A percentile compares a stretch with the other conserved stretches of the same genome.
These are phyloP conservation scores for Oldenlandia corymbosa DNA, from an alignment of 257 asterid species.

Conservation along the genomic window DNA sequence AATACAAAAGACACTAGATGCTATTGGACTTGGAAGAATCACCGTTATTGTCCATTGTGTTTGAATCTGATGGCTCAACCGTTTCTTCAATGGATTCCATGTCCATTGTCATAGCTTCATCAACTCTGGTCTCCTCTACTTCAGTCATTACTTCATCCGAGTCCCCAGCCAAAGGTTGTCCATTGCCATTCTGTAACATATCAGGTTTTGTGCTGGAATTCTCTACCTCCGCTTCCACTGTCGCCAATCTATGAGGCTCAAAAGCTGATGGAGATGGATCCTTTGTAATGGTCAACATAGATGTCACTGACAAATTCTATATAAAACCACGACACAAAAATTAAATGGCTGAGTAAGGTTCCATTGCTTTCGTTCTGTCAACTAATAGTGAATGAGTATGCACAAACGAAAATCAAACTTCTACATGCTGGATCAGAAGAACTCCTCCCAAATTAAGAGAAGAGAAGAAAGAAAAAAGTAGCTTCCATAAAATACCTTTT, in stretches of 20 bases:
- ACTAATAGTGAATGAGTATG: too few relatives aligned
- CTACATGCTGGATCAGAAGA: too few relatives aligned
- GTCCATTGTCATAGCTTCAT: constrained; percentile 54
- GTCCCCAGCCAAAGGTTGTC: constrained; percentile 39
- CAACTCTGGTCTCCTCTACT: constrained; percentile 55
- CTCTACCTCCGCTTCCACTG: constrained; percentile 32
- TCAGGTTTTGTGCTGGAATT: constrained; percentile 20
- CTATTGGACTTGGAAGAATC: constrained; percentile 30
- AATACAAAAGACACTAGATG: too few relatives aligned
- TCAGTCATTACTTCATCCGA: constrained; percentile 80
- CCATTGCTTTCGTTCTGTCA: too few relatives aligned
- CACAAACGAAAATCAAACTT: too few relatives aligned
- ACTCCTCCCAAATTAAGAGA: background rate
- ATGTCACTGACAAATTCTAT: constrained; percentile 80
- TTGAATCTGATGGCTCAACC: constrained; percentile 50
- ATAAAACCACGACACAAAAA: background rate
- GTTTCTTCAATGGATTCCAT: constrained; percentile 61
- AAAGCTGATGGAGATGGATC: constrained; percentile 35
- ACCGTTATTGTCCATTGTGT: constrained; percentile 40
- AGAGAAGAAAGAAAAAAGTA: background rate
- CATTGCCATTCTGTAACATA: constrained; percentile 48
- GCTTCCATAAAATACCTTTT: constrained; percentile 55
- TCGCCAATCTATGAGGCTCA: constrained; percentile 31
- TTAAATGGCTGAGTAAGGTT: too few relatives aligned
- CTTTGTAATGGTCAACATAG: constrained; percentile 43